A percentile compares a stretch with the other conserved stretches of the same genome.
Conservation (phyloP, 208 protist genomes). For the Leishmania braziliensis region DNA sequence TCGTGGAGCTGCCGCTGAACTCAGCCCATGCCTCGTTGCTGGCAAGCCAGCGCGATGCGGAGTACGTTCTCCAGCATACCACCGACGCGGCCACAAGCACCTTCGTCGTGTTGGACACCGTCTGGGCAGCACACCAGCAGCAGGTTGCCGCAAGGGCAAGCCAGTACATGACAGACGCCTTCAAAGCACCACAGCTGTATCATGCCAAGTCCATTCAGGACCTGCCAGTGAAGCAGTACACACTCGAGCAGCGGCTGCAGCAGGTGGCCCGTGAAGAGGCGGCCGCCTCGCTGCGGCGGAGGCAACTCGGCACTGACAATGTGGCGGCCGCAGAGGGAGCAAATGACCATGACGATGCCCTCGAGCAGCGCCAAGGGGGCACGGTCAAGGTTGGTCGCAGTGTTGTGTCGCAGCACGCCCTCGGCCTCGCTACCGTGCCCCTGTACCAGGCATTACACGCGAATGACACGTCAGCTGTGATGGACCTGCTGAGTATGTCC, state of each 20-base stretch:
- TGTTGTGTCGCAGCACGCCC: conserved; percentile 38
- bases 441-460: conserved; percentile 88
- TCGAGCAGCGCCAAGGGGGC: not conserved
- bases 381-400: conserved; percentile 8
- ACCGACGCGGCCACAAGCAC: conserved; percentile 39
- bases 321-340: conserved; percentile 8
- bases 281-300: conserved; percentile 14
- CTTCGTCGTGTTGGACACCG: conserved; percentile 48
- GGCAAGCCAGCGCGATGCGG: conserved; percentile 15
- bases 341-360: not conserved
- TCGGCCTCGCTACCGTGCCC: conserved; percentile 82
- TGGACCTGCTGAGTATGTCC: conserved; percentile 81
- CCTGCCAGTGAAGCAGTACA: conserved; percentile 65
- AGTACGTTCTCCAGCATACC: conserved; percentile 23
- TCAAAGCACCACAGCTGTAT: conserved; percentile 42
- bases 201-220: conserved; percentile 75
- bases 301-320: conserved; percentile 15
- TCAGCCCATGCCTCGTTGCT: conserved; percentile 2
- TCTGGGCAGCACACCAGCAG: conserved; percentile 49
- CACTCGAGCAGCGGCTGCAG: conserved; percentile 77
- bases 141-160: conserved; percentile 56
- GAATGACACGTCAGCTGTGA: conserved; percentile 70
- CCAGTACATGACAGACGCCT: conserved; percentile 56
- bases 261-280: conserved; percentile 38
- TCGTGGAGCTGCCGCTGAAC: conserved; percentile 31